Base-by-base conservation (phyloP, 2,329 filamentous ascomycete genomes). In the Penicillium thymicola region DNA sequence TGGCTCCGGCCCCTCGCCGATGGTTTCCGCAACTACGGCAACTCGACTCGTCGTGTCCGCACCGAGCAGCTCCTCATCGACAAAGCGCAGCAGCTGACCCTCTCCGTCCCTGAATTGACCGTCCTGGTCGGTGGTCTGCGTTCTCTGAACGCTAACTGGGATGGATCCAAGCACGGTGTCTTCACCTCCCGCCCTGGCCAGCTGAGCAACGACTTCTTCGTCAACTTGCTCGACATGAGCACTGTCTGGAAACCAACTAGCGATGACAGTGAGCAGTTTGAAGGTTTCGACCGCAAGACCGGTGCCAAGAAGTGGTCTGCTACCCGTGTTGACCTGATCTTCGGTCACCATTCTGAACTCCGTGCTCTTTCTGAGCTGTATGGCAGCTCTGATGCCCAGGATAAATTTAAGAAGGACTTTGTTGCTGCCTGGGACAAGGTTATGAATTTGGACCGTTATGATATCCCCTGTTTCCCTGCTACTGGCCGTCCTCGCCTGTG, bases 181-280 rank as follows among this genome's bases (percentile, higher is more conserved):
- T 80, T 92, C 68, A 92, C 89, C 55, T 79, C 81, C 64, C 79
- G 78, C 8, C 86, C 87, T 1, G 89, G 89, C 41, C 75, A 83
- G 64, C 79, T 92, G 66, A 89, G 85, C 68, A 91, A 89, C 74
- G 89, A 92, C 76, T 92, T 90, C 81, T 92, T 92, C 69, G 82
- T 89, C 74, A 91, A 92, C 77, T 79, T 92, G 2, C 82, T 92
- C 25, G 88, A 90, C 67, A 83, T 81, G 66, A 77, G 75, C 72
- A 89, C 82, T 7, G 78, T 75, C 23, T 92, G 89, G 89, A 85
- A 84, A 76, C 67, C 82, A 0, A 75, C 75, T 38, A 76, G 77
- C 55, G 63, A 65, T n/a, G 75, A 73, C 52, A 70, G 75, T 34
- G 87, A 90, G 65, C 54, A 80, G 49, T 91, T 82, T 72, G 81